phyloP scores from a whole-genome alignment of 75 land plant genomes.

The Chamaecyparis obtusa region DNA sequence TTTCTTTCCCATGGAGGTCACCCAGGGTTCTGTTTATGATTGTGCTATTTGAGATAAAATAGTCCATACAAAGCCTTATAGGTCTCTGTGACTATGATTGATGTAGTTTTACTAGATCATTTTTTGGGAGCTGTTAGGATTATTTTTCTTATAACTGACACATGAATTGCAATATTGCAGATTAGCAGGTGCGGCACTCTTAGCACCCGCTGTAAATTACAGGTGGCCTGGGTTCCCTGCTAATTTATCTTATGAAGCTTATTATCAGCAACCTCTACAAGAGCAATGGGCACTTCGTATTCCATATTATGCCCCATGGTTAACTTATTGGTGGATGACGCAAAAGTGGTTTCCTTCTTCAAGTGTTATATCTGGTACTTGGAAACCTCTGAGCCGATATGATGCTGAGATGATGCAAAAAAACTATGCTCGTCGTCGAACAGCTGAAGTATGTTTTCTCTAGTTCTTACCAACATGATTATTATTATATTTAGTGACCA shows the following conservation, averaged over 20 bases:
- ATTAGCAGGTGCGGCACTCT: slow-evolving; percentile 51
- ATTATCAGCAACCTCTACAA: slow-evolving; percentile 13
- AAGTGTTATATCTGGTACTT: background rate
- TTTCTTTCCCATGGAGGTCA: background rate
- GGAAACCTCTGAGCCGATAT: background rate
- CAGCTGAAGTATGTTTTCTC: background rate
- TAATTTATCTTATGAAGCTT: slow-evolving; percentile 20
- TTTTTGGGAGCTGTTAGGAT: background rate
- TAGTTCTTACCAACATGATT: background rate
- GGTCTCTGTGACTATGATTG: background rate
- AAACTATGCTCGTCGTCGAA: background rate
- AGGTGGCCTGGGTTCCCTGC: slow-evolving; percentile 53
- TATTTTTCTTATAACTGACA: background rate
- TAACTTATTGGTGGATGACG: slow-evolving; percentile 50
- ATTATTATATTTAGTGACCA: background rate
- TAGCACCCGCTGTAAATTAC: slow-evolving; percentile 54
- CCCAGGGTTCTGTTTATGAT: background rate
- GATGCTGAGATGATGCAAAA: background rate
- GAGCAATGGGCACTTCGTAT: slow-evolving; percentile 37
- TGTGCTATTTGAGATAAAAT: background rate
- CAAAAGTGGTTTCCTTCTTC: slow-evolving; percentile 47
- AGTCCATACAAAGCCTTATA: background rate
- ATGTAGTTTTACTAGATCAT: background rate
- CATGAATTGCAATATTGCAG: slow-evolving; percentile 19
- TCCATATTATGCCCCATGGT: slow-evolving; percentile 35